A percentile compares a stretch with the other conserved stretches of the same genome.
Evolutionary conservation across 2,329 filamentous ascomycete species (phyloP).

Genomic region (Arthrobotrys conoides): DNA sequence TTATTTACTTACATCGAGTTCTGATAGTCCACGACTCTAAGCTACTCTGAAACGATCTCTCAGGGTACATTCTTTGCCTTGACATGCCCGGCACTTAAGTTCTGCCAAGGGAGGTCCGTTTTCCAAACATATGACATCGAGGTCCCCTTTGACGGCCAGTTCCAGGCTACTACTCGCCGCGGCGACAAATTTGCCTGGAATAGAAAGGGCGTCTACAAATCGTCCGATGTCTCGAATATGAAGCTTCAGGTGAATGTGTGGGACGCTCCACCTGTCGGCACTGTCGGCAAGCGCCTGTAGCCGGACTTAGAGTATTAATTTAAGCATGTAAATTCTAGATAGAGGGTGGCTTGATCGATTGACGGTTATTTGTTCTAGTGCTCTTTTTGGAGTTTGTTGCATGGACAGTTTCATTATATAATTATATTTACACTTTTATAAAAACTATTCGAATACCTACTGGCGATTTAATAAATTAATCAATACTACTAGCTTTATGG

Average conservation of each 20-base stretch:
- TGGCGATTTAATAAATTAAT: background rate
- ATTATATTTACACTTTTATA: background rate
- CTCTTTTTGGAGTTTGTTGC: background rate
- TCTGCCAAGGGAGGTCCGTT: conserved; percentile 50
- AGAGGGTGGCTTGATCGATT: background rate
- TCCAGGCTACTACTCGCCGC: conserved; percentile 42
- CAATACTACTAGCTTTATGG: background rate
- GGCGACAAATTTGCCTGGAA: conserved; percentile 54
- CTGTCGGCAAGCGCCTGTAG: conserved; percentile 4
- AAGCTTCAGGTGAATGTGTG: conserved; percentile 55
- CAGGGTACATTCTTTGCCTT: conserved; percentile 41
- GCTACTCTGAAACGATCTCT: conserved; percentile 40
- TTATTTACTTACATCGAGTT: background rate
- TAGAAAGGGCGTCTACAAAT: conserved; percentile 45
- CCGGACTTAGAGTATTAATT: background rate
- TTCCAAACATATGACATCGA: conserved; percentile 57
- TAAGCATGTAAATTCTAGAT: background rate
- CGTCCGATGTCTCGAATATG: conserved; percentile 52
- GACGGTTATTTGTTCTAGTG: too few species aligned
- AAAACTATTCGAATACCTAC: background rate
- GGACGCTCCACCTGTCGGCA: conserved; percentile 26
- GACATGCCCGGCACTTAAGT: conserved; percentile 41
- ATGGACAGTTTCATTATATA: background rate
- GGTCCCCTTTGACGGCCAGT: conserved; percentile 34
- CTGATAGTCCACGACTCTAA: conserved; percentile 42